Base-by-base conservation (phyloP, 1,139 yeast genomes). In the Pichia sp. region DNA sequence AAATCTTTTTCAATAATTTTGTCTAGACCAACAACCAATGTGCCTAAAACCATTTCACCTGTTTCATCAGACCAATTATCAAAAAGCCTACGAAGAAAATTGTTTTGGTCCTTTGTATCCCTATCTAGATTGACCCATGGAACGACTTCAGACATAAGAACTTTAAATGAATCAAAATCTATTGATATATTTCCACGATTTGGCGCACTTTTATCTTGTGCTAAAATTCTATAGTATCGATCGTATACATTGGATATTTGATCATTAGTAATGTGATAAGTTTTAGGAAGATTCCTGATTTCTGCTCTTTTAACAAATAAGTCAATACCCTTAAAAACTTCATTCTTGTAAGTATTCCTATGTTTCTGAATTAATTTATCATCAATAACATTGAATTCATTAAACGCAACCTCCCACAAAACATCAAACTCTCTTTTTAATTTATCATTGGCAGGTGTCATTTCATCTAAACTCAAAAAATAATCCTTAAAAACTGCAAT, bases 221-320 rank as follows among this genome's bases (percentile, higher is more conserved):
- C 40, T 27, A 89, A 76, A 22, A 87, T 82, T 27, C 80, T 77
- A 58, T 89, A 89, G 62, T 82, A 92, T 39, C 95, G 70, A 60
- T 92, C 98, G 60, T 92, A 92, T 7, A 89, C 69, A 36, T 82
- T 74, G 5, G 89, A 78, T 30, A 87, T 56, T 33, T 86, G 78
- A 1, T 72, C 78, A 34, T 66, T 69, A 4, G 73, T 63, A 39
- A 92, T 67, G 56, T 85, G 77, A 24, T 70, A 71, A 0, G 87
- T 76, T 57, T 82, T 82, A 26, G 94, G 90, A 48, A 92, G 68
- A 61, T 87, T 89, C 53, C 98, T 74, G 34, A 92, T 63, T 62
- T 92, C 97, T 0, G 97, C 87, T 48, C 96, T 74, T 62, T 92
- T 92, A 36, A 94, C 95, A 67, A 92, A 92, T 0, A 82, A 72